A percentile compares a stretch with the other conserved stretches of the same genome.
Conservation (phyloP, 2,329 filamentous ascomycete genomes). For the Colletotrichum magnum region DNA sequence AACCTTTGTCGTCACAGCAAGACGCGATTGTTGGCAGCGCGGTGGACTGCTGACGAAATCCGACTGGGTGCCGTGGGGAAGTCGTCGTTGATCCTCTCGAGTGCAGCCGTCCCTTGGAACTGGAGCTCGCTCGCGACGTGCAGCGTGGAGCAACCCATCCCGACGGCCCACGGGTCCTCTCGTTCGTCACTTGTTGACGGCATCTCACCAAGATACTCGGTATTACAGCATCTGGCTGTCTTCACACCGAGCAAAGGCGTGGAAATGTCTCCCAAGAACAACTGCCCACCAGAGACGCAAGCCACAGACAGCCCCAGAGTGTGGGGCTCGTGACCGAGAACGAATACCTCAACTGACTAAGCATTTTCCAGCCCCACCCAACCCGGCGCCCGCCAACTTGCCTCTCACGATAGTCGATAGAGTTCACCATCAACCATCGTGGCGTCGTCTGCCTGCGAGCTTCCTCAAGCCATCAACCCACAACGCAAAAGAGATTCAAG, state of each 20-base stretch:
- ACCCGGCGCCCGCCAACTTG: constrained; percentile 16
- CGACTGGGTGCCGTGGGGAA: constrained; percentile 14
- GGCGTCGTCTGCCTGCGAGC: too few species aligned
- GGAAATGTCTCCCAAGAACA: constrained; percentile 20
- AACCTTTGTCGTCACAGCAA: neutral
- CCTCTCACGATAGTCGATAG: too few species aligned
- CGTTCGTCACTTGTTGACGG: neutral
- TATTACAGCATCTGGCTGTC: neutral
- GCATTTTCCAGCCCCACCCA: constrained; percentile 9
- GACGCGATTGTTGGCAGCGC: constrained; percentile 15
- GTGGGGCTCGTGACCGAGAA: neutral
- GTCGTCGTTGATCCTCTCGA: constrained; percentile 5
- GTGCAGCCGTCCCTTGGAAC: neutral
- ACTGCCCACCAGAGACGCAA: constrained; percentile 21
- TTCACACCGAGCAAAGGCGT: neutral
- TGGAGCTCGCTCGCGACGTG: constrained; percentile 1
- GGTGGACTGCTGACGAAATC: constrained; percentile 35
- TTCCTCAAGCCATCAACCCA: too few species aligned
- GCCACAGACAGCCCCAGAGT: constrained; percentile 27
- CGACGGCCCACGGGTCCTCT: neutral
- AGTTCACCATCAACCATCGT: too few species aligned
- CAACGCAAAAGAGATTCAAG: too few species aligned
- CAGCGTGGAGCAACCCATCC: too few species aligned
- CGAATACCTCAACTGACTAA: too few species aligned
- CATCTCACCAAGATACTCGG: constrained; percentile 1